These are phyloP conservation scores for Phytophthora citrophthora DNA, from an alignment of 352 stramenopile species.

Conservation along the genomic window DNA sequence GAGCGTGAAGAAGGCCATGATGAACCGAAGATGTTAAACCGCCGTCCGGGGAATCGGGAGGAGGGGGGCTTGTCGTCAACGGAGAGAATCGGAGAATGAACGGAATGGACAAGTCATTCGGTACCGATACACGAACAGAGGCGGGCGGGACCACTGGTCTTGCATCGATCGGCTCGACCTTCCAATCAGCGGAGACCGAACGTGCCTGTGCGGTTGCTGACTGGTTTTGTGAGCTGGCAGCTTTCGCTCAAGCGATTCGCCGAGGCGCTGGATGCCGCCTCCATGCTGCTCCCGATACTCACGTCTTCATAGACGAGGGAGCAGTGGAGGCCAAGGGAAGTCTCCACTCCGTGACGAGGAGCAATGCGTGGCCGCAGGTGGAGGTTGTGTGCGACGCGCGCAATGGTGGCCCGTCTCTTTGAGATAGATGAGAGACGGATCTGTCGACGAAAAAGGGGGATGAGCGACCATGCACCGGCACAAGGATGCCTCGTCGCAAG, in stretches of 20 bases:
- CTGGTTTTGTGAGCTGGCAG: conserved; percentile 22
- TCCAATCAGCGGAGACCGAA: conserved; percentile 30
- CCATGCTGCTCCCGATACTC: conserved; percentile 24
- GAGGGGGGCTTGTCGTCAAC: conserved; percentile 24
- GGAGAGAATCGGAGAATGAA: conserved; percentile 21
- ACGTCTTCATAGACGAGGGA: conserved; percentile 19
- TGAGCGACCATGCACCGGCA: conserved; percentile 33
- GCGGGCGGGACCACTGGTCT: conserved; percentile 9
- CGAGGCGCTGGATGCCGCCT: conserved; percentile 14
- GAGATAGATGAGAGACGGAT: conserved; percentile 20
- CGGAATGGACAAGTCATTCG: not conserved
- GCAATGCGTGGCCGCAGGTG: conserved; percentile 17
- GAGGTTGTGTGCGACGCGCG: conserved; percentile 13
- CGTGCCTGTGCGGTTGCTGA: conserved; percentile 22
- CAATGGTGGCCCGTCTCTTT: conserved; percentile 14
- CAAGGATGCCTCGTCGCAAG: conserved; percentile 23
- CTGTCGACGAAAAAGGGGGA: conserved; percentile 32
- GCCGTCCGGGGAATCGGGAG: conserved; percentile 4
- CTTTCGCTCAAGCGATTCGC: conserved; percentile 28
- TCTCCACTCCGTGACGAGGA: conserved; percentile 17
- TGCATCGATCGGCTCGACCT: conserved; percentile 8
- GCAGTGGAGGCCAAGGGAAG: conserved; percentile 6
- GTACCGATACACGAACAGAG: conserved; percentile 15
- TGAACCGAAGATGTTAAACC: conserved; percentile 19
- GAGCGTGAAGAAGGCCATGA: conserved; percentile 59